Conservation (phyloP, 805 yeast genomes). For the Wickerhamiella cacticola region DNA sequence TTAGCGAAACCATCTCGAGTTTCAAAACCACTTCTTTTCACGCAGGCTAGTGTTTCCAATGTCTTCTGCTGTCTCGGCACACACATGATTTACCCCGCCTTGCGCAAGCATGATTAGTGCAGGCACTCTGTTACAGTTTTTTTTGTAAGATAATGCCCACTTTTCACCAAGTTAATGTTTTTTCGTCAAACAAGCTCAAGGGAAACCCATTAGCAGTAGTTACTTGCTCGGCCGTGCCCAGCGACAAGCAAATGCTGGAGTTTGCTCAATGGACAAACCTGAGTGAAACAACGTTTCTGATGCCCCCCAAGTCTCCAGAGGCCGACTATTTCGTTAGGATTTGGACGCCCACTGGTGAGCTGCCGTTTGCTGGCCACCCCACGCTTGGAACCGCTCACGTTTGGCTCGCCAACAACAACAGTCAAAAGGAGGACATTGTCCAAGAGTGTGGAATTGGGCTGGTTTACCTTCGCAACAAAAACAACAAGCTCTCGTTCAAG, state of each 20-base stretch:
- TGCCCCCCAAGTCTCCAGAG: constrained; percentile 30
- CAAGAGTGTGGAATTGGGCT: constrained; percentile 21
- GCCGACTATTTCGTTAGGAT: constrained; percentile 42
- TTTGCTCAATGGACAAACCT: constrained; percentile 51
- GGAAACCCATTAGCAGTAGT: constrained; percentile 51
- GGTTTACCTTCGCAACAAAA: constrained; percentile 30
- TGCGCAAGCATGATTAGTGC: too few species aligned
- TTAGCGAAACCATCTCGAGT: too few species aligned
- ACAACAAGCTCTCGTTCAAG: constrained; percentile 27
- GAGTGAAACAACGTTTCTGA: constrained; percentile 46
- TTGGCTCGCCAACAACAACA: constrained; percentile 25
- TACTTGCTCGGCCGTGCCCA: constrained; percentile 32
- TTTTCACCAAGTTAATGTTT: constrained; percentile 32
- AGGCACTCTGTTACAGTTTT: too few species aligned
- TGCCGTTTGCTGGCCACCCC: constrained; percentile 58
- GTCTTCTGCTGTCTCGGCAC: too few species aligned
- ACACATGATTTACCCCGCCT: too few species aligned
- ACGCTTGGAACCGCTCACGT: constrained; percentile 36
- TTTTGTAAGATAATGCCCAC: neutral
- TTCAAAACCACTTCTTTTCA: too few species aligned
- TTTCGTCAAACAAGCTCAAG: constrained; percentile 31
- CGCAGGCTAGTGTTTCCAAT: too few species aligned
- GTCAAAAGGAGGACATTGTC: constrained; percentile 22
- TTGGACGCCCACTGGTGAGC: constrained; percentile 36
- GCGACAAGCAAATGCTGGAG: constrained; percentile 34